Percentiles rank a stretch among this genome's conserved stretches.
Evolutionary conservation across 495 filamentous ascomycete species (phyloP).

Genomic region (Neurospora hispaniola): DNA sequence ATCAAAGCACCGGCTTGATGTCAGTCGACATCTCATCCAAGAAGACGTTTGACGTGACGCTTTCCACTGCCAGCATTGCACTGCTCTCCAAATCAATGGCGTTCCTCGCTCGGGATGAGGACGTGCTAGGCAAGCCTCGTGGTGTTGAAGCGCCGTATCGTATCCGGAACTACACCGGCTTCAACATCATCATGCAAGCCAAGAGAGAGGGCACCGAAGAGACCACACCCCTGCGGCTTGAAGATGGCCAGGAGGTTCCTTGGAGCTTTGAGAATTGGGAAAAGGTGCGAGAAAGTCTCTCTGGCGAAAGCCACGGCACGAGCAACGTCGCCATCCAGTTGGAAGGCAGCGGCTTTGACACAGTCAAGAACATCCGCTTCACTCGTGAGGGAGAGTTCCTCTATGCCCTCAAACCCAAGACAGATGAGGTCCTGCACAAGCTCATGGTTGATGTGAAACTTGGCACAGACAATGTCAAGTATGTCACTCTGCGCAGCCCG

Average conservation of each 20-base stretch:
- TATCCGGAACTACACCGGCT: constrained; percentile 92
- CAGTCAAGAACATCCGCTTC: constrained; percentile 75
- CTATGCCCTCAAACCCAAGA: constrained; percentile 74
- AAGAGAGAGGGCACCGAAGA: constrained; percentile 50
- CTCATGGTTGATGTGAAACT: constrained; percentile 87
- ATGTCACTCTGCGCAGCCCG: constrained; percentile 91
- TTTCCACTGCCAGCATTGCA: constrained; percentile 91
- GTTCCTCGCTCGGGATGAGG: constrained; percentile 80
- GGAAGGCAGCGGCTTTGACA: constrained; percentile 89
- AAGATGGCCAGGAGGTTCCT: constrained; percentile 80
- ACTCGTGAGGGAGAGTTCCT: constrained; percentile 88
- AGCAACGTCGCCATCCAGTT: constrained; percentile 73
- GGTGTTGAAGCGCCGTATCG: constrained; percentile 86
- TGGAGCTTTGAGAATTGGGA: constrained; percentile 97
- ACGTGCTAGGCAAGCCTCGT: constrained; percentile 88
- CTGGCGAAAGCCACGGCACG: constrained; percentile 61
- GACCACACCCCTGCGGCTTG: constrained; percentile 60
- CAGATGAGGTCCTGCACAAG: constrained; percentile 69
- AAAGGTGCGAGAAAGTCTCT: constrained; percentile 82
- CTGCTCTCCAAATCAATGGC: constrained; percentile 84
- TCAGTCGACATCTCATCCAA: constrained; percentile 79
- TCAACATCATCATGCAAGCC: constrained; percentile 75
- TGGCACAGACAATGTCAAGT: constrained; percentile 88
- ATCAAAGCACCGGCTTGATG: constrained; percentile 61
- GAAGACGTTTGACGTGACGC: constrained; percentile 79